These are phyloP conservation scores for Babesia gibsoni DNA, from an alignment of 169 alveolate species.

Conservation along the genomic window DNA sequence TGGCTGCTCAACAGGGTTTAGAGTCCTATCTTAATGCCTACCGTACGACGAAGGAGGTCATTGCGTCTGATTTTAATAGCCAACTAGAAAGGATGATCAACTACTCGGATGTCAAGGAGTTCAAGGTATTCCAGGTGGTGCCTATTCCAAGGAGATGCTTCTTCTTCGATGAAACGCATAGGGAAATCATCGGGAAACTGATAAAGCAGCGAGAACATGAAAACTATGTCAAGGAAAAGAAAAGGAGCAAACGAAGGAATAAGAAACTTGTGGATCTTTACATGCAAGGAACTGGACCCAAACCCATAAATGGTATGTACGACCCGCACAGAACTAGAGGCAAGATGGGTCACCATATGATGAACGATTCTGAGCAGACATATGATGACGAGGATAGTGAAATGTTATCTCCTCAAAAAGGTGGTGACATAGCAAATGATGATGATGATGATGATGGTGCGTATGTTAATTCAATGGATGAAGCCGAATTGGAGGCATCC, in stretches of 20 bases:
- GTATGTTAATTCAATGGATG: no score
- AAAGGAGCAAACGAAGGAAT: constrained; percentile 19
- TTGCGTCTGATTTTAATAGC: constrained; percentile 31
- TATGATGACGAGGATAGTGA: no score
- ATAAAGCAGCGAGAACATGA: constrained; percentile 62
- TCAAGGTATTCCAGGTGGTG: constrained; percentile 28
- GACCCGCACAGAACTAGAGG: constrained; percentile 4
- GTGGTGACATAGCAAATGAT: no score
- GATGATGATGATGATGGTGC: no score
- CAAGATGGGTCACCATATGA: no score
- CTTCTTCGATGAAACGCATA: constrained; percentile 59
- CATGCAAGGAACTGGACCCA: constrained; percentile 67
- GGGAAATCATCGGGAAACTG: constrained; percentile 50
- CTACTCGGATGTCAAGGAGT: constrained; percentile 31
- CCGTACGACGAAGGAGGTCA: constrained; percentile 44
- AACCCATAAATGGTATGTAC: constrained; percentile 55
- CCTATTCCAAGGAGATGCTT: constrained; percentile 65
- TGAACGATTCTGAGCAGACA: no score
- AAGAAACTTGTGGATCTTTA: constrained; percentile 65
- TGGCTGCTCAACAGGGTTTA: constrained; percentile 48
- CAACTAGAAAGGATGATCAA: constrained; percentile 34
- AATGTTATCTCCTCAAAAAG: no score
- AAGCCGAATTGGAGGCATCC: no score
- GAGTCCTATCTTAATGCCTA: constrained; percentile 12
- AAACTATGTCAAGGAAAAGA: constrained; percentile 4